phyloP scores from a whole-genome alignment of 2,329 filamentous ascomycete genomes.

The Neodidymelliopsis sp. region DNA sequence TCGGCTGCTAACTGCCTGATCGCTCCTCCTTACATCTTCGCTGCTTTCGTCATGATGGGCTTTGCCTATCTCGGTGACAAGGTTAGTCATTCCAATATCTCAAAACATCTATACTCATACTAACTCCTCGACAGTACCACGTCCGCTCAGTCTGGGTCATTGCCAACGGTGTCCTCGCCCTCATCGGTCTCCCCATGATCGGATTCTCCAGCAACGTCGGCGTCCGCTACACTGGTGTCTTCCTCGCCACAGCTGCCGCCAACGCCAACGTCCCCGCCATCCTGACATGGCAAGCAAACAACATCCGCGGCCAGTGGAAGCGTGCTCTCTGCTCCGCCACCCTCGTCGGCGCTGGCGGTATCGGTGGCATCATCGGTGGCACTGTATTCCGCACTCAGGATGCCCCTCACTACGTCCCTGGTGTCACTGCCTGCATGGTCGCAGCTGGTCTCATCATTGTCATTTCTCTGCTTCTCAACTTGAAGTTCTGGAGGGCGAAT shows the following conservation, averaged over 20 bases:
- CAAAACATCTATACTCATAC: background rate
- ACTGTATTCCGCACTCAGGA: conserved; percentile 69
- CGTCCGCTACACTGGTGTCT: conserved; percentile 68
- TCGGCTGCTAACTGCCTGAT: conserved; percentile 37
- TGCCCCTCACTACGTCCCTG: conserved; percentile 43
- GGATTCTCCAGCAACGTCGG: conserved; percentile 67
- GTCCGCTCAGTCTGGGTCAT: conserved; percentile 71
- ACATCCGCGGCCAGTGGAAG: conserved; percentile 89
- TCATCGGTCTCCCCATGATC: conserved; percentile 76
- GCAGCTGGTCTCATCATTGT: conserved; percentile 46
- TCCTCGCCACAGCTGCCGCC: conserved; percentile 74
- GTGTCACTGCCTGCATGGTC: conserved; percentile 49
- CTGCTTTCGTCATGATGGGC: conserved; percentile 51
- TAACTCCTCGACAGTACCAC: conserved; percentile 51
- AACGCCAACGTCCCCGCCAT: conserved; percentile 78
- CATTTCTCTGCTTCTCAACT: conserved; percentile 38
- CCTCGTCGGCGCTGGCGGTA: conserved; percentile 76
- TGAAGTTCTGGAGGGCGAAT: conserved; percentile 49
- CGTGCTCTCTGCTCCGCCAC: conserved; percentile 79
- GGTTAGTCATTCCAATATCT: conserved; percentile 13
- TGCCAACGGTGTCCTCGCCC: conserved; percentile 69
- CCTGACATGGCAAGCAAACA: conserved; percentile 85
- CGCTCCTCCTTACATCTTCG: conserved; percentile 40
- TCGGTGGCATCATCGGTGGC: conserved; percentile 80
- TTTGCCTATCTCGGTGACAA: conserved; percentile 71